phyloP scores from a whole-genome alignment of 108 stramenopile species.

The Chaetoceros muelleri region DNA sequence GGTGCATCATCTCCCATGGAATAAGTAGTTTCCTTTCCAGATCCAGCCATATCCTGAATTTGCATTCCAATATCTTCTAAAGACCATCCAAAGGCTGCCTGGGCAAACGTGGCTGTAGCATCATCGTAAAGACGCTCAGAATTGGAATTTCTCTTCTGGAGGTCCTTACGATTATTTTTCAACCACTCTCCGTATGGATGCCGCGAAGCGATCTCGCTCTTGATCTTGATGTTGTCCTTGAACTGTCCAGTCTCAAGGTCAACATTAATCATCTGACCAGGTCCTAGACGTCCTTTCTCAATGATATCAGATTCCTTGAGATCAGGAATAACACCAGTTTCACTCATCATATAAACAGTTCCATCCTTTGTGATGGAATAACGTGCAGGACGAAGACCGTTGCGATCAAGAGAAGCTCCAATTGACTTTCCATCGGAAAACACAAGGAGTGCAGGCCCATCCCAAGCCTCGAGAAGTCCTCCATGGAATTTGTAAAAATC shows the following conservation, averaged over 20 bases:
- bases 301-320: slow-evolving; percentile 74
- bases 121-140: slow-evolving; percentile 63
- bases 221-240: slow-evolving; percentile 90
- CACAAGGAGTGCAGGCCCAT: slow-evolving; percentile 93
- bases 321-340: slow-evolving; percentile 87
- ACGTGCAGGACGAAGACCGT: slow-evolving; percentile 89
- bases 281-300: slow-evolving; percentile 91
- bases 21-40: slow-evolving; percentile 92
- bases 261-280: slow-evolving; percentile 95
- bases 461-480: slow-evolving; percentile 94
- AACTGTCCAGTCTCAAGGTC: slow-evolving; percentile 80
- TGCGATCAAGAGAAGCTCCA: slow-evolving; percentile 86
- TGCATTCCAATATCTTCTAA: slow-evolving; percentile 96
- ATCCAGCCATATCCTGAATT: slow-evolving; percentile 89
- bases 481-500: slow-evolving; percentile 97
- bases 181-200: slow-evolving; percentile 88
- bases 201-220: slow-evolving; percentile 83
- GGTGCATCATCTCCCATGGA: slow-evolving; percentile 99
- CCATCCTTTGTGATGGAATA: slow-evolving; percentile 89
- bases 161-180: slow-evolving; percentile 58
- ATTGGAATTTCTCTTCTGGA: slow-evolving; percentile 30
- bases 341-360: slow-evolving; percentile 92
- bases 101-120: slow-evolving; percentile 70
- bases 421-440: slow-evolving; percentile 92
- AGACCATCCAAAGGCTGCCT: slow-evolving; percentile 87